Evolutionary conservation across 106 monocot genomes (phyloP).

Genomic region (Chionographis japonica): DNA sequence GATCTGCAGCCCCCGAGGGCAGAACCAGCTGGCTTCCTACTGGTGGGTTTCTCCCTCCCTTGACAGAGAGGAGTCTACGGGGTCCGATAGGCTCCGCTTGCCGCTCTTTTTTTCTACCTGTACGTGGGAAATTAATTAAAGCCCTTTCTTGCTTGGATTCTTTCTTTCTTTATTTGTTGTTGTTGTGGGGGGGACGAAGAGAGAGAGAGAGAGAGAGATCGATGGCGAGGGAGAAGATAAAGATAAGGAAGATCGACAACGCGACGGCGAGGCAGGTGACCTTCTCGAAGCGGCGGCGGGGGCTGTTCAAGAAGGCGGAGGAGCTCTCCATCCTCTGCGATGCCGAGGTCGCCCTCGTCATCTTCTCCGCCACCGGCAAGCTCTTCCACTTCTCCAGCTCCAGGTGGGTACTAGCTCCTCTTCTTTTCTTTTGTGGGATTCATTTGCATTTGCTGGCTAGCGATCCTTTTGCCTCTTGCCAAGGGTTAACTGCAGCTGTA

Average conservation of each 20-base stretch:
- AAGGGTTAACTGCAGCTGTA: too few relatives aligned
- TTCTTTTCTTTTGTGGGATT: not conserved
- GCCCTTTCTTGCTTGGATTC: too few relatives aligned
- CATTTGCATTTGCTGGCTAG: not conserved
- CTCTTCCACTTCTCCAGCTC: conserved; percentile 42
- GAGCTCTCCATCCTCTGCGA: conserved; percentile 63
- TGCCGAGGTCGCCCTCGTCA: conserved; percentile 56
- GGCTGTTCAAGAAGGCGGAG: conserved; percentile 70
- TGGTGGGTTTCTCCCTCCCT: too few relatives aligned
- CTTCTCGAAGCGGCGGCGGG: conserved; percentile 64
- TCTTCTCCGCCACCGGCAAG: conserved; percentile 52
- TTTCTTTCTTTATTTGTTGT: not conserved
- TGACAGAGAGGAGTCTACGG: too few relatives aligned
- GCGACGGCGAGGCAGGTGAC: conserved; percentile 56
- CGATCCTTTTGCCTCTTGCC: too few relatives aligned
- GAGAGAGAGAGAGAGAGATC: not conserved
- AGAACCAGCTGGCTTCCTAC: too few relatives aligned
- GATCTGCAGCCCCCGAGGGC: too few relatives aligned
- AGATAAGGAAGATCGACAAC: conserved; percentile 49
- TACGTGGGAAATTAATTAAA: too few relatives aligned
- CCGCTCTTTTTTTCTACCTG: too few relatives aligned
- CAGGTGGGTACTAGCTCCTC: conserved; percentile 10
- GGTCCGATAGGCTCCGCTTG: too few relatives aligned
- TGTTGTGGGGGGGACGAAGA: not conserved
- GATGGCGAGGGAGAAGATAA: conserved; percentile 52